These are phyloP conservation scores for Crithidia expoeki DNA, from an alignment of 208 protist species.

Conservation along the genomic window DNA sequence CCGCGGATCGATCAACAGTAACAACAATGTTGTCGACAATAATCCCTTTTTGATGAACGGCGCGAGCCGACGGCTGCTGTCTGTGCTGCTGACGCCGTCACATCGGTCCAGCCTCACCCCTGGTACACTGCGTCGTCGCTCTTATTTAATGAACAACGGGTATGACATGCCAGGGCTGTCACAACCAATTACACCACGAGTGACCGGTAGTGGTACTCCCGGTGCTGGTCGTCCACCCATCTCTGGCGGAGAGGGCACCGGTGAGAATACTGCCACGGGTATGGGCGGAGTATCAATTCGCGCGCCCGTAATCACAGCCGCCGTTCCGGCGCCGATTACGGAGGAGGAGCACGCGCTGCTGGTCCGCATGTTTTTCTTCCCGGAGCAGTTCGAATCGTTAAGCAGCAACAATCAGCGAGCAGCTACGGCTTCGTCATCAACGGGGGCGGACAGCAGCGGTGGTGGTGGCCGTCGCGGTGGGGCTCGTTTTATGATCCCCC, in stretches of 20 bases:
- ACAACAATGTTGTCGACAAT: neutral
- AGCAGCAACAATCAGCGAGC: too few species aligned
- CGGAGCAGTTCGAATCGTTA: constrained; percentile 42
- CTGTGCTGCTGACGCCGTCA: constrained; percentile 20
- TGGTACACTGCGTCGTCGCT: constrained; percentile 13
- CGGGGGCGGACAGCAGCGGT: neutral
- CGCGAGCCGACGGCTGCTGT: constrained; percentile 17
- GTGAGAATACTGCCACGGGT: neutral
- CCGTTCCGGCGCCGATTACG: constrained; percentile 26
- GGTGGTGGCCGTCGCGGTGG: neutral
- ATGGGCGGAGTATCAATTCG: neutral
- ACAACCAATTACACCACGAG: neutral
- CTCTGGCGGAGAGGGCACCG: neutral
- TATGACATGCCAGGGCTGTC: neutral
- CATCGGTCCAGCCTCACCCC: constrained; percentile 8
- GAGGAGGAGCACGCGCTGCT: constrained; percentile 64
- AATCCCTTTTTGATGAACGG: neutral
- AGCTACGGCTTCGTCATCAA: too few species aligned
- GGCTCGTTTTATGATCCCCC: constrained; percentile 5
- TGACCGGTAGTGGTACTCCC: neutral
- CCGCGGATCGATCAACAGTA: neutral
- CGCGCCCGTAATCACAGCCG: neutral
- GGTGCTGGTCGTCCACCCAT: neutral
- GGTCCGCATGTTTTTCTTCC: constrained; percentile 60
- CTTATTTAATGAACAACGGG: neutral